These are phyloP conservation scores for Saitozyma podzolica DNA, from an alignment of 768 basidiomycete species.

Conservation along the genomic window DNA sequence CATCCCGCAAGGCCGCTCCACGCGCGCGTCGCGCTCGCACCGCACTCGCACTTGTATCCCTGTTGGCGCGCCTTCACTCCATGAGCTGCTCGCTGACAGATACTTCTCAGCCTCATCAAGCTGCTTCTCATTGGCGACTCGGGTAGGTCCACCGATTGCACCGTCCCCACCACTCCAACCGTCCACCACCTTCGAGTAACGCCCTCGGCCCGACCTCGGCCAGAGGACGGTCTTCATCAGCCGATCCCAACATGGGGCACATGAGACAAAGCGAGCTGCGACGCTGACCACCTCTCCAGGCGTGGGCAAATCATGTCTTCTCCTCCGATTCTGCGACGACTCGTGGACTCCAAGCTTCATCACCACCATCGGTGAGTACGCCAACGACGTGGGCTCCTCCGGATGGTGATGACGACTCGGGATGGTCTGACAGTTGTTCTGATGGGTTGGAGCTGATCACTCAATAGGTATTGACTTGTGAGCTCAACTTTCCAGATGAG, in stretches of 20 bases:
- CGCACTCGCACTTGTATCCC: neutral
- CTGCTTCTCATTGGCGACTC: conserved; percentile 95
- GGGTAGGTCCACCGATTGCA: conserved; percentile 58
- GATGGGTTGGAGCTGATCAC: conserved; percentile 2
- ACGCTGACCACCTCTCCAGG: conserved; percentile 58
- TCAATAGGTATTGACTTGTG: conserved; percentile 16
- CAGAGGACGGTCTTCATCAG: no score
- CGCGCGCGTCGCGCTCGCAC: conserved; percentile 14
- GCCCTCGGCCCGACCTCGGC: neutral
- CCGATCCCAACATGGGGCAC: no score
- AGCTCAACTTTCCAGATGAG: neutral
- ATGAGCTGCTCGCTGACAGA: neutral
- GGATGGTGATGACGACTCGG: neutral
- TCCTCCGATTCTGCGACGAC: conserved; percentile 85
- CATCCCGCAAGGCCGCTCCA: neutral
- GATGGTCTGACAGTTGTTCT: neutral
- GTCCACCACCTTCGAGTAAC: neutral
- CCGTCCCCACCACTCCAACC: neutral
- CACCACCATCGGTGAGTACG: conserved; percentile 79
- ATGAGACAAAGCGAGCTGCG: neutral
- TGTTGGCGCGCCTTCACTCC: no score
- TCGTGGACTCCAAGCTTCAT: conserved; percentile 99
- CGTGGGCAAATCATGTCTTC: conserved; percentile 83
- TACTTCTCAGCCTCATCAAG: conserved; percentile 55
- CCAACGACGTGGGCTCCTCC: neutral